Evolutionary conservation across 371 early-diverging fungal species (phyloP), one percentile per base, ranked within the genome.

Genomic region (Chytridium lagenaria): DNA sequence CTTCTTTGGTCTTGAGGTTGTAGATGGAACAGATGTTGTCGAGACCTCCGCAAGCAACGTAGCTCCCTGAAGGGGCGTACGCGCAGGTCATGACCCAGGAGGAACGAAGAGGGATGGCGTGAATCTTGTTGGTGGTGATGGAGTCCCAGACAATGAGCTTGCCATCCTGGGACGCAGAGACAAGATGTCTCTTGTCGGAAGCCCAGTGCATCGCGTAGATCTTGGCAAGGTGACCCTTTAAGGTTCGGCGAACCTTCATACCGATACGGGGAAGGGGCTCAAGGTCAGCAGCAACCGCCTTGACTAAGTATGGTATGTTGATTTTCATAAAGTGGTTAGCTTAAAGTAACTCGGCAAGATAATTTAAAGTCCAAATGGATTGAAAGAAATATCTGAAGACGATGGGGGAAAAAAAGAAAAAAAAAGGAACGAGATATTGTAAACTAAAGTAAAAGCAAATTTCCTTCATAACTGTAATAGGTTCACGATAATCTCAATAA

Each of bases 41-140:
- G 39, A 98, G 89, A 78, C 99, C 99, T 77, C 99, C 99, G 79
- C 97, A 99, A 51, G 99, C 99, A n/a, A 99, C 98, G 81, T 92
- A 93, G 81, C 92, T 92, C 22, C 98, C 97, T n/a, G 95, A 94
- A 2, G 98, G 98, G 23, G 97, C 93, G 78, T 96, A 99, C 0
- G 99, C 98, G 78, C 97, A 97, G 37, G 98, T 98, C 99, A 99
- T 99, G 68, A 99, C 99, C 99, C 99, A 99, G 7, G 97, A 95
- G 0, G 98, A 98, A 31, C 95, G 91, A 65, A 99, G 83, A 22
- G 98, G 98, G 78, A 99, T 98, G 37, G 98, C 98, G 78, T 95
- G 93, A 49, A 96, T 89, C 84, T 99, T 99, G 89, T 99, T 98
- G 68, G 98, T 95, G 39, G 95, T 92, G 78, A 92, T 96, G 15